A percentile compares a stretch with the other conserved stretches of the same genome.
These are phyloP conservation scores for Carex scoparia DNA, from an alignment of 176 grass and related monocot genomes.

Conservation along the genomic window DNA sequence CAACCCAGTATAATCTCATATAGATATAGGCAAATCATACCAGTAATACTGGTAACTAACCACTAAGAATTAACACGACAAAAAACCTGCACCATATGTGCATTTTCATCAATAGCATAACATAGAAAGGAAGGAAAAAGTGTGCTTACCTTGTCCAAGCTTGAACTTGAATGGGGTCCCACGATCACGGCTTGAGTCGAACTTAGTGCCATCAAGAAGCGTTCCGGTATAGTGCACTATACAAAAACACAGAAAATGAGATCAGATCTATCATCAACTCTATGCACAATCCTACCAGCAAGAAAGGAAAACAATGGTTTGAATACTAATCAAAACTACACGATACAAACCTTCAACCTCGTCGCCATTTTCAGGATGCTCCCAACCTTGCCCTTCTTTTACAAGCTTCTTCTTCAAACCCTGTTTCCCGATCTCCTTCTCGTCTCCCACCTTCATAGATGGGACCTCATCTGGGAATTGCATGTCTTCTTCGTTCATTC, in stretches of 20 bases:
- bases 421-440: conserved; percentile 93
- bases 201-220: conserved; percentile 94
- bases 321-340: background rate
- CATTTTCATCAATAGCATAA: background rate
- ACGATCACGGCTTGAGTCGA: conserved; percentile 88
- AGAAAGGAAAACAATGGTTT: background rate
- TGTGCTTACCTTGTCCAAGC: conserved; percentile 71
- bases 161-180: conserved; percentile 85
- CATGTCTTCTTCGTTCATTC: conserved; percentile 42
- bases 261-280: conserved; percentile 18
- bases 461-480: conserved; percentile 38
- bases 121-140: conserved; percentile 3
- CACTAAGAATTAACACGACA: background rate
- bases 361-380: conserved; percentile 78
- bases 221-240: conserved; percentile 97
- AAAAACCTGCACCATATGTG: background rate
- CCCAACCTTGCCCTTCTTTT: conserved; percentile 81
- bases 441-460: conserved; percentile 59
- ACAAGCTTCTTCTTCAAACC: conserved; percentile 96
- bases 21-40: background rate
- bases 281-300: background rate
- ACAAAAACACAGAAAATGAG: conserved; percentile 18
- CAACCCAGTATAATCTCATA: background rate
- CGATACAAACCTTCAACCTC: conserved; percentile 77
- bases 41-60: background rate